These are phyloP conservation scores for Penicillium goetzii DNA, from an alignment of 495 filamentous ascomycete species.

Conservation along the genomic window DNA sequence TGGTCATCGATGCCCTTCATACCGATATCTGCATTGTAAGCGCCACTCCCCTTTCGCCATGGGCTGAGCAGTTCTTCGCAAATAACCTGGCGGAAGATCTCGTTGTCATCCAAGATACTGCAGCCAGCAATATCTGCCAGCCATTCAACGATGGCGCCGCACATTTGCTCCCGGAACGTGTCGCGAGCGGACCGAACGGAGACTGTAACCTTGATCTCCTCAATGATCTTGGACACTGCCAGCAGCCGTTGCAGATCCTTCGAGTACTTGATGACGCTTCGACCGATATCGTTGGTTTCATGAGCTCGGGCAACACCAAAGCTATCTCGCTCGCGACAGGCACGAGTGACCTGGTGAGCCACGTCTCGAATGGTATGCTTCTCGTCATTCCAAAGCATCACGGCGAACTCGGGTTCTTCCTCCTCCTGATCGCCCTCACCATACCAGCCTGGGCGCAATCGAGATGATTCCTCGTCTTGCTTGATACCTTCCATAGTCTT, in stretches of 20 bases:
- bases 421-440: constrained; percentile 60
- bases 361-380: constrained; percentile 97
- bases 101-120: constrained; percentile 76
- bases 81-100: constrained; percentile 77
- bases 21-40: constrained; percentile 81
- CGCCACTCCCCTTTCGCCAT: constrained; percentile 85
- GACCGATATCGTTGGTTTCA: constrained; percentile 84
- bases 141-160: constrained; percentile 97
- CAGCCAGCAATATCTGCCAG: constrained; percentile 90
- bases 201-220: constrained; percentile 93
- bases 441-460: constrained; percentile 75
- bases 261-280: constrained; percentile 79
- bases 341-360: constrained; percentile 81
- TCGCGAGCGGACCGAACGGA: constrained; percentile 92
- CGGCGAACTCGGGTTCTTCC: constrained; percentile 71
- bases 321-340: constrained; percentile 70
- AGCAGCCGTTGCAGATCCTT: constrained; percentile 72
- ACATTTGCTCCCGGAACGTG: constrained; percentile 98
- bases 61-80: constrained; percentile 88
- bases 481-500: constrained; percentile 81
- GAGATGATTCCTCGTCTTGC: constrained; percentile 78
- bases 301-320: constrained; percentile 77
- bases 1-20: constrained; percentile 90
- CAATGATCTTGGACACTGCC: constrained; percentile 76
- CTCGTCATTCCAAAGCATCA: constrained; percentile 98